Evolutionary conservation across 2,329 filamentous ascomycete species (phyloP).

Genomic region (Ceratocystis papillata): DNA sequence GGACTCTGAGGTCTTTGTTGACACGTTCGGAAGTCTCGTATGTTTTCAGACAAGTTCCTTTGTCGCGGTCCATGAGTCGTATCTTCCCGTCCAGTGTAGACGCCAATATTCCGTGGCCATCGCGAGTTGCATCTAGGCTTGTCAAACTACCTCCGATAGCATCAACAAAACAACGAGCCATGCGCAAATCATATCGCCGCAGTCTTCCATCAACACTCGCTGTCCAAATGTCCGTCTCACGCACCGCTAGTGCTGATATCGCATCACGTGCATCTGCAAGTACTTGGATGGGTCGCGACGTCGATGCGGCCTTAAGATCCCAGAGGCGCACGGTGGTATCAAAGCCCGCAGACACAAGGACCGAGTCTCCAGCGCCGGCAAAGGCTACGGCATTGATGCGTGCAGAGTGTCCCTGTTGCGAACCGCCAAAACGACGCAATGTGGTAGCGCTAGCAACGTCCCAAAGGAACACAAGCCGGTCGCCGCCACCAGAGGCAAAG

Average conservation of each 20-base stretch:
- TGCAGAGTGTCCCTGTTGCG: constrained; percentile 52
- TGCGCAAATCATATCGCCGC: constrained; percentile 70
- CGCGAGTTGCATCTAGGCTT: constrained; percentile 57
- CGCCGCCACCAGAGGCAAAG: constrained; percentile 80
- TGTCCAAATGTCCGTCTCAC: constrained; percentile 50
- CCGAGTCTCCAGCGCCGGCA: constrained; percentile 60
- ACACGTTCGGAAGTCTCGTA: constrained; percentile 50
- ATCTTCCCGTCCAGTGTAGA: constrained; percentile 65
- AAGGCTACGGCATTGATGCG: constrained; percentile 72
- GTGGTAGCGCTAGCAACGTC: constrained; percentile 77
- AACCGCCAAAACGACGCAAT: constrained; percentile 58
- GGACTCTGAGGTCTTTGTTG: constrained; percentile 63
- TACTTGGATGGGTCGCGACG: constrained; percentile 57
- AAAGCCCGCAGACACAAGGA: constrained; percentile 63
- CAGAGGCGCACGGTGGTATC: constrained; percentile 68
- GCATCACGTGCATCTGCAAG: constrained; percentile 63
- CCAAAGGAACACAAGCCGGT: constrained; percentile 87
- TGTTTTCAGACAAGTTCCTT: constrained; percentile 60
- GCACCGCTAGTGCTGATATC: constrained; percentile 42
- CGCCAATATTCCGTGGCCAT: constrained; percentile 64
- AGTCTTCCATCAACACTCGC: constrained; percentile 80
- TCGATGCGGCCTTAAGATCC: constrained; percentile 48
- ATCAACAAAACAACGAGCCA: constrained; percentile 60
- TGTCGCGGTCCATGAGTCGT: constrained; percentile 67
- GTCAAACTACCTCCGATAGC: constrained; percentile 63